Evolutionary conservation across 1,284 basidiomycete genomes (phyloP), one percentile per base, ranked within the genome.

Genomic region (Cryptococcus floricola): DNA sequence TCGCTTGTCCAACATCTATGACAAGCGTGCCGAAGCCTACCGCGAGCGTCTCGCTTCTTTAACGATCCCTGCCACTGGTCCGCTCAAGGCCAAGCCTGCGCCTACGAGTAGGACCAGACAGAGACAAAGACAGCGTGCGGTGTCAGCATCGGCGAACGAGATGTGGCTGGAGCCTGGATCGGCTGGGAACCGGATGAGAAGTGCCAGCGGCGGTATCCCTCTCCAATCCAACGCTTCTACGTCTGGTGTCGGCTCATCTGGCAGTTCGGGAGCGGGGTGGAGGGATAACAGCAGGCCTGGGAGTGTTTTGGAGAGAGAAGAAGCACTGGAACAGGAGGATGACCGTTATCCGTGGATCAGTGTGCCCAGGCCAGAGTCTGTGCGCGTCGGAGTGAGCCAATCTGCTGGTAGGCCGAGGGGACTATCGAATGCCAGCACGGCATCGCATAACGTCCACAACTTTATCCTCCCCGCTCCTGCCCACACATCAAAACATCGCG

Each of bases 1-100:
- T 39, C 52, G 54, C 41, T 61, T 67, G 2, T 63, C 69, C 4
- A 59, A 71, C 23, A 76, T 77, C 37, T 77, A 77, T 59, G 76
- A 77, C 46, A 65, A 67, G 27, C 70, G 76, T 28, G 73, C 73
- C 4, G 66, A 67, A 12, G 73, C 74, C 1, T 76, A 77, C 51
- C 67, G 74, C 8, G 71, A 76, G 8, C 67, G 67, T 5, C 56
- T 74, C 61, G 47, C 58, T 14, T 62, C 70, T 3, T 60, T 75
- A 4, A 65, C 6, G 62, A 5, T 42, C 66, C 14, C 66, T 66
- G 19, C 65, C 65, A 14, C 52, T 66, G 31, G 31, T 18, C 48
- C 48, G 19, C 54, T 57, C 38, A 56, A 60, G 6, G 50, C 63
- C 12, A 48, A 23, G 23, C 41, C 41, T 19, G 41, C n/a, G 4